A percentile compares a stretch with the other conserved stretches of the same genome.
Conservation (phyloP, 495 filamentous ascomycete genomes). For the Xylaria scruposa region DNA sequence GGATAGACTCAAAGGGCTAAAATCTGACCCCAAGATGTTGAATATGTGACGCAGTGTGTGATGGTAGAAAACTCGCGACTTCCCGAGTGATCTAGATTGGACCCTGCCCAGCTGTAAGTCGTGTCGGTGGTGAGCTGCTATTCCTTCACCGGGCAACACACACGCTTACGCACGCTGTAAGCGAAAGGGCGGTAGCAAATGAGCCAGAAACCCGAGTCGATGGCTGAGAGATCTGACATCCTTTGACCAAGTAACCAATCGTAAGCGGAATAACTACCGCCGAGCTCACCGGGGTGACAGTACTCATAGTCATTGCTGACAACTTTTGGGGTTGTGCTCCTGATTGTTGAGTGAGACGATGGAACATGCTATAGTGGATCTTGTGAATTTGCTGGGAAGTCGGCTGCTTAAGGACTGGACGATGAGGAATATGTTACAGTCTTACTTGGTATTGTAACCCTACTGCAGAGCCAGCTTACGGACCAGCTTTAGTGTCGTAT, state of each 20-base stretch:
- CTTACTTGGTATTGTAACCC: conserved; percentile 9
- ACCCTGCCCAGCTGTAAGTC: neutral
- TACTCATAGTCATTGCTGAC: conserved; percentile 18
- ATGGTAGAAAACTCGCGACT: neutral
- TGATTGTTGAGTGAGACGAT: conserved; percentile 15
- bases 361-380: conserved; percentile 2
- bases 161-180: conserved; percentile 20
- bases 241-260: conserved; percentile 14
- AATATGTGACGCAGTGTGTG: neutral
- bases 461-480: conserved; percentile 20
- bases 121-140: neutral
- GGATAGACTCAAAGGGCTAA: neutral
- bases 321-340: conserved; percentile 16
- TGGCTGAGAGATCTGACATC: conserved; percentile 18
- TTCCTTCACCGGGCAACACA: neutral
- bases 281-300: neutral
- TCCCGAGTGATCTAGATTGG: neutral
- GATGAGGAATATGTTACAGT: neutral
- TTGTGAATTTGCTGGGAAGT: neutral
- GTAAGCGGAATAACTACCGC: conserved; percentile 17
- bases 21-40: neutral
- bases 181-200: conserved; percentile 6
- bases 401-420: neutral
- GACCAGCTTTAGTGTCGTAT: conserved; percentile 16
- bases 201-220: conserved; percentile 9